phyloP scores from a whole-genome alignment of 116 monocot genomes.

The Phalaenopsis hybrid region DNA sequence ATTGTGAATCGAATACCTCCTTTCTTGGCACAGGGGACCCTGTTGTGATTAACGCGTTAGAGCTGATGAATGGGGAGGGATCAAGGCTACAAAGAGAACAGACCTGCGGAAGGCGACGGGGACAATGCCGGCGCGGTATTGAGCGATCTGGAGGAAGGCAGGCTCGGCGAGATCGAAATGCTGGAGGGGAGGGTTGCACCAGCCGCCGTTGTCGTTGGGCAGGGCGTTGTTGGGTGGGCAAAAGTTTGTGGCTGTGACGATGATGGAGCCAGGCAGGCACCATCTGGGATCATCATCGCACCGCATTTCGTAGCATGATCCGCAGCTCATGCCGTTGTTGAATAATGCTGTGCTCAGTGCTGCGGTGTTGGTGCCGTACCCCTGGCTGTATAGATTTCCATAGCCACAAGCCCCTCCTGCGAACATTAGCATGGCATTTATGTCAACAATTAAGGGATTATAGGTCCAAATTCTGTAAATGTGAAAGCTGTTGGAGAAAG shows the following conservation, averaged over 20 bases:
- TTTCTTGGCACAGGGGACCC: conserved; percentile 61
- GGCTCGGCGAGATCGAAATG: conserved; percentile 81
- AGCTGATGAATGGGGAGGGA: neutral
- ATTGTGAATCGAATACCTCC: conserved; percentile 76
- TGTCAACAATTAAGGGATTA: neutral
- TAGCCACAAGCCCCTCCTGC: conserved; percentile 81
- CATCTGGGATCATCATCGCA: conserved; percentile 40
- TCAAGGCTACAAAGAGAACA: neutral
- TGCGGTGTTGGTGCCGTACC: conserved; percentile 69
- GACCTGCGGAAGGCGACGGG: conserved; percentile 62
- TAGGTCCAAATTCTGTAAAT: neutral
- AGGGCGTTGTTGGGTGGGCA: conserved; percentile 71
- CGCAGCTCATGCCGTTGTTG: conserved; percentile 68
- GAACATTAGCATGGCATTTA: neutral
- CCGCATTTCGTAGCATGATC: conserved; percentile 68
- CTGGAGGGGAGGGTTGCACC: conserved; percentile 74
- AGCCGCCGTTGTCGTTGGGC: conserved; percentile 64
- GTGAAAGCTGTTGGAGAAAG: neutral
- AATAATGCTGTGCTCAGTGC: conserved; percentile 76
- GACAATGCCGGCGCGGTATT: conserved; percentile 63
- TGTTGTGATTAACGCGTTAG: neutral
- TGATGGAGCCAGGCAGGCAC: conserved; percentile 57
- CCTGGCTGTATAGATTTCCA: conserved; percentile 74
- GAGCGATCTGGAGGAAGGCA: conserved; percentile 60
- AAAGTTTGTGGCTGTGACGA: conserved; percentile 73